Conservation (phyloP, 768 basidiomycete genomes). For the Boletus huronensis region DNA sequence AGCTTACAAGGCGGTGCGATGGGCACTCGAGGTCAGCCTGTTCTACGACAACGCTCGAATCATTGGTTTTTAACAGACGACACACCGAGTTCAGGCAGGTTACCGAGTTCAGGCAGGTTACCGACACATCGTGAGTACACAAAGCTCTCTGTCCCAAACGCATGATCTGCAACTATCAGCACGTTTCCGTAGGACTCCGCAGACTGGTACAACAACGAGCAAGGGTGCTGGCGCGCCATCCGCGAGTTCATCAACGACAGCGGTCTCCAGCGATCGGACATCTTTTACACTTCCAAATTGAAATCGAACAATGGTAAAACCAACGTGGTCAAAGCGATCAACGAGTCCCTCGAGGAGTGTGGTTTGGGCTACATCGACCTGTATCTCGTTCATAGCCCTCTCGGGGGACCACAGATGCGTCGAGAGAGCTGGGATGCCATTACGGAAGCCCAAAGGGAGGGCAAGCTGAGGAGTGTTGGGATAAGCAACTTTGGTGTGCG, state of each 20-base stretch:
- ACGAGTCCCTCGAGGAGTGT: slow-evolving; percentile 49
- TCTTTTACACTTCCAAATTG: slow-evolving; percentile 73
- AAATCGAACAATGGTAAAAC: slow-evolving; percentile 46
- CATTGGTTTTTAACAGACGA: not conserved
- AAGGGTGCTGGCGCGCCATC: slow-evolving; percentile 60
- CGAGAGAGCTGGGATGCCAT: slow-evolving; percentile 8
- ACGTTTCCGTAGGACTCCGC: not conserved
- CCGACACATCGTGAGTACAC: slow-evolving; percentile 9
- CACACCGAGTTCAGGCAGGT: not conserved
- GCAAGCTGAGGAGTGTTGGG: not conserved
- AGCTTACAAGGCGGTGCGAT: slow-evolving; percentile 3
- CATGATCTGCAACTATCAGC: not conserved
- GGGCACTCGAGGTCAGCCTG: slow-evolving; percentile 6
- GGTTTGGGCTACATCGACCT: not conserved
- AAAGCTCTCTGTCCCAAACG: not conserved
- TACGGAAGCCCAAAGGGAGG: not conserved
- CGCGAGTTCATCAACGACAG: slow-evolving; percentile 46
- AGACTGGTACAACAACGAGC: slow-evolving; percentile 46
- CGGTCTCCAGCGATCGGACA: slow-evolving; percentile 39
- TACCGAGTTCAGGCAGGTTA: slow-evolving; percentile 6
- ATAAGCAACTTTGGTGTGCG: slow-evolving; percentile 5
- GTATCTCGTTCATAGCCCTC: slow-evolving; percentile 6
- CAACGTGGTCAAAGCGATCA: slow-evolving; percentile 49
- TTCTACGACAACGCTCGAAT: not conserved
- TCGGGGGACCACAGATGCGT: slow-evolving; percentile 1